Evolutionary conservation across 176 grass and related monocot species (phyloP), one percentile per base, ranked within the genome.

Genomic region (Oryza glumipatula): DNA sequence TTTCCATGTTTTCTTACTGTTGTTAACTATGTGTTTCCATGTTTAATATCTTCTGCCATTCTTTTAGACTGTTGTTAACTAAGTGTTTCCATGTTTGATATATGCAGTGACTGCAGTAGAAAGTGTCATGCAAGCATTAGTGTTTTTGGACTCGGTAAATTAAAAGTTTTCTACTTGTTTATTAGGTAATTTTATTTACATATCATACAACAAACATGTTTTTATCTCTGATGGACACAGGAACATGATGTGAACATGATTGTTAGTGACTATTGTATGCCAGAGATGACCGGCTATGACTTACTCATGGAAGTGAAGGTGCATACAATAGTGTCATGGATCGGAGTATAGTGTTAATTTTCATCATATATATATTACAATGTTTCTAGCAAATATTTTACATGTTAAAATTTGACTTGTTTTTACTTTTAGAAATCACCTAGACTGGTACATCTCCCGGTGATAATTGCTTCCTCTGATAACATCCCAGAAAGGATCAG

Each of bases 191-290:
- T 2, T 58, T 58, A 17, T n/a, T 58, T 58, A 7, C 54, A 58
- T 21, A n/a, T 17, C 54, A 58, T 58, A 58, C 51, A 9, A 16
- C n/a, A 23, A 12, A 2, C 39, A 45, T 23, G 0, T 22, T 12
- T 45, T 49, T 6, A 4, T 76, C 48, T 39, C 2, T 56, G 0
- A 19, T n/a, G 7, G 0, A 21, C 32, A 39, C 10, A 61, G 32
- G 74, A 60, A 76, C 54, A 61, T 76, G 74, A 61, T 60, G 74
- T 76, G 17, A 38, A 61, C 10, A 38, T 76, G 32, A 76, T 76
- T 60, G 54, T 58, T 58, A 58, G 19, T 58, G 54, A 21, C 54
- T 58, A 58, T 0, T 58, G 19, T 58, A 58, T 58, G 54, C 54
- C 54, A 58, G 19, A 58, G 54, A 58, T 58, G 54, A 58, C 54